phyloP scores from a whole-genome alignment of 1,284 basidiomycete genomes.

The Leccinum fallax region DNA sequence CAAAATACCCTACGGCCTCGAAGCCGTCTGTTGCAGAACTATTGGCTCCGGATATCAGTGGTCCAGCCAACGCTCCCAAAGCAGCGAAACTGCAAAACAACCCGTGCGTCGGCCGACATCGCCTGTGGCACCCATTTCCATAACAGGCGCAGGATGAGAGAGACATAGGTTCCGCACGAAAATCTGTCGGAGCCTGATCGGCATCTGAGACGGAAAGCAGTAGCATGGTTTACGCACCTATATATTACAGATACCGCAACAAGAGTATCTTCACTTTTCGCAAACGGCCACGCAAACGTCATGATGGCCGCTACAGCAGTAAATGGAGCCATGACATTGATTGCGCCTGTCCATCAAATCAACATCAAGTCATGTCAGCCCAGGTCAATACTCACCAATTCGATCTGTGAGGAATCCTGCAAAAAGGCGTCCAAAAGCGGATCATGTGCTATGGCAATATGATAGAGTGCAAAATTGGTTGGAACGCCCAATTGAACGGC shows the following conservation, averaged over 20 bases:
- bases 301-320: slow-evolving; percentile 40
- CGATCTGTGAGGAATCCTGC: slow-evolving; percentile 44
- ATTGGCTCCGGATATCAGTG: slow-evolving; percentile 56
- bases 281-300: slow-evolving; percentile 50
- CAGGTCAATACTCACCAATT: slow-evolving; percentile 34
- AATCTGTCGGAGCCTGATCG: slow-evolving; percentile 49
- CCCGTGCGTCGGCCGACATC: slow-evolving; percentile 61
- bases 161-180: slow-evolving; percentile 57
- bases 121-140: slow-evolving; percentile 56
- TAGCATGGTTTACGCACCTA: slow-evolving; percentile 37
- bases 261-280: slow-evolving; percentile 31
- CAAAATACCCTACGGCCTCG: slow-evolving; percentile 46
- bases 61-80: slow-evolving; percentile 47
- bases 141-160: slow-evolving; percentile 56
- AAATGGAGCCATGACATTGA: slow-evolving; percentile 48
- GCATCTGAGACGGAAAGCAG: not conserved
- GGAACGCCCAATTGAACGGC: slow-evolving; percentile 41
- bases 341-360: slow-evolving; percentile 29
- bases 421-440: slow-evolving; percentile 44
- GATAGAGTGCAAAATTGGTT: slow-evolving; percentile 43
- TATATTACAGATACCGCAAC: slow-evolving; percentile 46
- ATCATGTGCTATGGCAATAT: slow-evolving; percentile 52
- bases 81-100: slow-evolving; percentile 56
- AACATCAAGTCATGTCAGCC: not conserved
- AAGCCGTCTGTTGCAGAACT: slow-evolving; percentile 37